Percentiles rank a stretch among this genome's conserved stretches.
Evolutionary conservation across 2,329 filamentous ascomycete species (phyloP).

Genomic region (Pseudovirgaria hyperparasitica): DNA sequence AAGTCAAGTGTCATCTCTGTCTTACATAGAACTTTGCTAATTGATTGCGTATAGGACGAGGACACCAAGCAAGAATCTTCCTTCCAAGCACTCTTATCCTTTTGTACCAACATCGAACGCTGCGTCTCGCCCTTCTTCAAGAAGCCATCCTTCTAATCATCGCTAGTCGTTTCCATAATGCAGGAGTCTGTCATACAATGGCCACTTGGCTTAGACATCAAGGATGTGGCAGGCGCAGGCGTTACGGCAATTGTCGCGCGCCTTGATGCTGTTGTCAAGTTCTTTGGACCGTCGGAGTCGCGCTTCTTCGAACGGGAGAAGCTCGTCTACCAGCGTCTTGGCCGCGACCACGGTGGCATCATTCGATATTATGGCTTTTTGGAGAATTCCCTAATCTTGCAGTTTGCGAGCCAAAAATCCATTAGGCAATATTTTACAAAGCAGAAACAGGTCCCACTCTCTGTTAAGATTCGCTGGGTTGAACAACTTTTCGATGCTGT

Average conservation of each 20-base stretch:
- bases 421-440: slow-evolving; percentile 7
- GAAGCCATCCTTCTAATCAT: too few species aligned
- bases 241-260: slow-evolving; percentile 7
- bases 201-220: slow-evolving; percentile 6
- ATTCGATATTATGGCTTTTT: slow-evolving; percentile 7
- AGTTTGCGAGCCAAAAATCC: slow-evolving; percentile 7
- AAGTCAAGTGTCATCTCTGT: slow-evolving; percentile 1
- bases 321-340: slow-evolving; percentile 8
- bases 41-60: slow-evolving; percentile 1
- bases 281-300: slow-evolving; percentile 5
- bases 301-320: slow-evolving; percentile 6
- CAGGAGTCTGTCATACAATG: slow-evolving; percentile 7
- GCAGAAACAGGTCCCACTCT: slow-evolving; percentile 6
- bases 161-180: too few species aligned
- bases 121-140: too few species aligned
- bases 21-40: slow-evolving; percentile 1
- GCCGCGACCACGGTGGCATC: slow-evolving; percentile 6
- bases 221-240: slow-evolving; percentile 7
- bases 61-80: slow-evolving; percentile 1
- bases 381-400: slow-evolving; percentile 7
- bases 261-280: slow-evolving; percentile 9
- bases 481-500: slow-evolving; percentile 6
- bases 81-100: slow-evolving; percentile 2
- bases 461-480: slow-evolving; percentile 6
- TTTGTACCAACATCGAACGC: too few species aligned